These are phyloP conservation scores for Globisporangium canariense DNA, from an alignment of 352 stramenopile species.

Conservation along the genomic window DNA sequence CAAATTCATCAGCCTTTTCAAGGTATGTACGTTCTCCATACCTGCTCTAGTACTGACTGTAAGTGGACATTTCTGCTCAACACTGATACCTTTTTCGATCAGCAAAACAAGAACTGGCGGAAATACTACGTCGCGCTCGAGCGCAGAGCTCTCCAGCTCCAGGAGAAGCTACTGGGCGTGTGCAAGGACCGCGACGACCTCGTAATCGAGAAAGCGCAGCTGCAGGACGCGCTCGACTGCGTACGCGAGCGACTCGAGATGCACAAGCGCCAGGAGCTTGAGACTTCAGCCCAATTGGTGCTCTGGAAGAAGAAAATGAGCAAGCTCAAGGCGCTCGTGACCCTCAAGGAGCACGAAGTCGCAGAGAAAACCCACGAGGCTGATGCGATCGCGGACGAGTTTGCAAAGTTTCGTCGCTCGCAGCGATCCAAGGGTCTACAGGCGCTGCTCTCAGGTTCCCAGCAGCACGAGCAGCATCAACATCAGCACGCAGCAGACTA, in stretches of 20 bases:
- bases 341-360: slow-evolving; percentile 39
- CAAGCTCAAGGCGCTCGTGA: slow-evolving; percentile 44
- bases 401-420: slow-evolving; percentile 27
- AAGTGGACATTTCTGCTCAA: neutral
- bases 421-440: slow-evolving; percentile 37
- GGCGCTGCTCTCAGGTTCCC: slow-evolving; percentile 19
- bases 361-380: slow-evolving; percentile 29
- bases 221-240: slow-evolving; percentile 21
- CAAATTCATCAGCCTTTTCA: slow-evolving; percentile 60
- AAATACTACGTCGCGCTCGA: slow-evolving; percentile 71
- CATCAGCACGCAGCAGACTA: neutral
- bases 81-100: neutral
- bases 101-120: slow-evolving; percentile 71
- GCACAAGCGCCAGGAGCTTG: slow-evolving; percentile 24
- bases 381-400: slow-evolving; percentile 24
- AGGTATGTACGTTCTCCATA: slow-evolving; percentile 19
- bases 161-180: slow-evolving; percentile 33
- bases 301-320: slow-evolving; percentile 56
- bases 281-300: slow-evolving; percentile 32
- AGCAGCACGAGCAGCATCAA: neutral
- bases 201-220: slow-evolving; percentile 20
- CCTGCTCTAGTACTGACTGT: neutral
- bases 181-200: slow-evolving; percentile 35
- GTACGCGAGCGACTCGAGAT: slow-evolving; percentile 25
- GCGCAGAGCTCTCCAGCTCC: slow-evolving; percentile 26